Percentiles rank a stretch among this genome's conserved stretches.
Conservation (phyloP, 352 stramenopile species). For the Phytophthora pisi region DNA sequence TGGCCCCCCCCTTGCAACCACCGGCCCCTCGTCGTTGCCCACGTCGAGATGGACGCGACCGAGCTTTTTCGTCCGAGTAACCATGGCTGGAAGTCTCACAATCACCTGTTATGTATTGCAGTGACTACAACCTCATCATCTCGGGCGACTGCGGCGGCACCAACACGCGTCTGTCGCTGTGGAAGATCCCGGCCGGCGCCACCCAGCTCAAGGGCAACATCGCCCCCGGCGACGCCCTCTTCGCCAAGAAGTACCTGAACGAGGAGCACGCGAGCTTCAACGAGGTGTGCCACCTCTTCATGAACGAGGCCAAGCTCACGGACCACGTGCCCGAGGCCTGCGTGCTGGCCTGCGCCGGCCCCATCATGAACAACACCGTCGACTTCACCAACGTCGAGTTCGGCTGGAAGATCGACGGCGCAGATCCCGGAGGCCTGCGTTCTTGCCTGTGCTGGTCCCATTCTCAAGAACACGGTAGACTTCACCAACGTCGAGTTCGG, state of each 20-base stretch:
- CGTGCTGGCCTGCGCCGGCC: conserved; percentile 77
- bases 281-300: conserved; percentile 91
- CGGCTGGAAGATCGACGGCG: conserved; percentile 56
- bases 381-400: conserved; percentile 94
- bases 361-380: conserved; percentile 79
- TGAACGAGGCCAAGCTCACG: conserved; percentile 89
- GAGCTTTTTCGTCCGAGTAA: not conserved
- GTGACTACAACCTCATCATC: conserved; percentile 65
- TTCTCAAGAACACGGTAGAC: conserved; percentile 75
- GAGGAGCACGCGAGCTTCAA: conserved; percentile 76
- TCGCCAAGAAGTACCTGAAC: conserved; percentile 88
- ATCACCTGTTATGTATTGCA: not conserved
- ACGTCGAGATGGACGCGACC: not conserved
- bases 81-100: conserved; percentile 3
- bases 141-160: conserved; percentile 97
- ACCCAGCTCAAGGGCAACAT: conserved; percentile 45
- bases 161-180: conserved; percentile 95
- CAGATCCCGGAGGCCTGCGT: conserved; percentile 63
- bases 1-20: not conserved
- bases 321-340: conserved; percentile 61
- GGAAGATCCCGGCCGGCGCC: conserved; percentile 15
- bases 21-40: not conserved
- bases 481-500: conserved; percentile 93
- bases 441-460: conserved; percentile 70
- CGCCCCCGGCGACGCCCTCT: conserved; percentile 74